Base-by-base conservation (phyloP, 345 rosid genomes). In the Eucalyptus urophylla region DNA sequence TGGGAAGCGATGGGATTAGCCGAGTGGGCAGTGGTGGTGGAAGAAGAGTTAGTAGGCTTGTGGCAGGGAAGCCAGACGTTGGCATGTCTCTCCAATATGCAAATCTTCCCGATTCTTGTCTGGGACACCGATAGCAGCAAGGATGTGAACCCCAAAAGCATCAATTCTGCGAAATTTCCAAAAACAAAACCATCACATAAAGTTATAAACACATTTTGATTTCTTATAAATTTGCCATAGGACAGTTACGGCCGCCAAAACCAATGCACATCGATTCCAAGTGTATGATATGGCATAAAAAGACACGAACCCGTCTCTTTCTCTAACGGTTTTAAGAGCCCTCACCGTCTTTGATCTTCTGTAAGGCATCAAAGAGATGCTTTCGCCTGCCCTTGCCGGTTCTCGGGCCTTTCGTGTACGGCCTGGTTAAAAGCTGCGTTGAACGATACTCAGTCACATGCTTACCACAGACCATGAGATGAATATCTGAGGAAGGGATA, bases 111-210 rank as follows among this genome's bases (percentile, higher is more conserved):
- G 54, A 97, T 96, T 45, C 89, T 86, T 4, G 86, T 87, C 89
- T 95, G 96, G 90, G 92, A 89, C 54, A 97, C 97, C 47, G 98
- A 90, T 86, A 97, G 89, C 31, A 97, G 90, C 92, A 95, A 91
- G 24, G 99, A 96, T 87, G 95, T 97, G 90, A 97, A 97, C 80
- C 99, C 99, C 92, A 97, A 86, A n/a, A 97, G 91, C 99, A 97
- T 96, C 93, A 95, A 92, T 92, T 96, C 99, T 97, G 98, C 91
- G 11, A 58, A 76, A 2, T 43, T 29, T 50, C 8, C 19, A 21
- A n/a, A 7, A 8, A 44, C 14, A 29, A 40, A 45, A 44, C 86
- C 44, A 9, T 33, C 80, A 69, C 43, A 44, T 44, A 49, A 62
- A 25, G 47, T 87, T 54, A 40, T 11, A 14, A 49, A 37, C 14